Percentiles rank a stretch among this genome's conserved stretches.
These are phyloP conservation scores for Volvox carteri DNA, from an alignment of 163 green algal species.

Conservation along the genomic window DNA sequence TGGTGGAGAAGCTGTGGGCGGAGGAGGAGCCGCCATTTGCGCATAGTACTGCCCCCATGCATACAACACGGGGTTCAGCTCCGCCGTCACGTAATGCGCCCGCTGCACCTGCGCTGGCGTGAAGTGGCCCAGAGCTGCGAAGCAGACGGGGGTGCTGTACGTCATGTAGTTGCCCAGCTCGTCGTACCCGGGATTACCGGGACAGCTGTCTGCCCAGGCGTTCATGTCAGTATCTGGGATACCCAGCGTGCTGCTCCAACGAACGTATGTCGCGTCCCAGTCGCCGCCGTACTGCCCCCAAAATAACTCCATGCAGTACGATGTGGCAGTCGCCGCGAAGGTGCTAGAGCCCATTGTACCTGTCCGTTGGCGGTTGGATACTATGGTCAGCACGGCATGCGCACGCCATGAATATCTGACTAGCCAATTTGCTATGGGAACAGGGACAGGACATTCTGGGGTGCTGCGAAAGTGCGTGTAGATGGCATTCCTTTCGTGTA, in stretches of 20 bases:
- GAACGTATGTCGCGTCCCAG: constrained; percentile 32
- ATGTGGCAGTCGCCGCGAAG: not conserved
- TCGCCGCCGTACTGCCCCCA: constrained; percentile 36
- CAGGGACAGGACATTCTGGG: too few species aligned
- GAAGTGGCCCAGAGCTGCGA: constrained; percentile 44
- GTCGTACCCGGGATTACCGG: constrained; percentile 33
- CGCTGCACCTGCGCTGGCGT: constrained; percentile 8
- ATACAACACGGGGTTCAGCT: constrained; percentile 27
- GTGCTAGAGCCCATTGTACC: too few species aligned
- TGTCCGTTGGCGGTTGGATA: too few species aligned
- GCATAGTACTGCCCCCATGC: constrained; percentile 46
- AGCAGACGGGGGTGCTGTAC: constrained; percentile 52
- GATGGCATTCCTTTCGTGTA: too few species aligned
- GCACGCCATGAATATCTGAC: too few species aligned
- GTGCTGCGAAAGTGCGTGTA: too few species aligned
- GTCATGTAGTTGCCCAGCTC: constrained; percentile 59
- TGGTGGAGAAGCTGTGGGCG: not conserved
- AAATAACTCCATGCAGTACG: constrained; percentile 51
- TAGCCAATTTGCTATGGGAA: too few species aligned
- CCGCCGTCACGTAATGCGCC: not conserved
- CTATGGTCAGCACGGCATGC: too few species aligned
- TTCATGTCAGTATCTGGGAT: constrained; percentile 39
- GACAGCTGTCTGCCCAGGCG: constrained; percentile 45
- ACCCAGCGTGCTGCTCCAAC: constrained; percentile 6
- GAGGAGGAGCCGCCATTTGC: not conserved